phyloP scores from a whole-genome alignment of 108 stramenopile species.

The Cyclotella kingstonii region DNA sequence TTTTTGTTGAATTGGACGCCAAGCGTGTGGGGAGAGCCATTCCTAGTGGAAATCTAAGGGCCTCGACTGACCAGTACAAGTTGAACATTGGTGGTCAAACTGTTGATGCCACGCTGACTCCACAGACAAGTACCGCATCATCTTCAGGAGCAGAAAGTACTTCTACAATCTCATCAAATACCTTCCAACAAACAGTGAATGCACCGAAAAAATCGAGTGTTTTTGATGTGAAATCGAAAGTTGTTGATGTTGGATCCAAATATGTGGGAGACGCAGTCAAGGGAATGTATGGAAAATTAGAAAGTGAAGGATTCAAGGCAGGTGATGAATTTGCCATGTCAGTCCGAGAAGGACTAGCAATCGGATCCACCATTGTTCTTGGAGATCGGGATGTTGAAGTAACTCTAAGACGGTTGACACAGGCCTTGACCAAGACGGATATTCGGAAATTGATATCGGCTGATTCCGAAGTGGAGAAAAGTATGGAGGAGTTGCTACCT shows the following conservation, averaged over 20 bases:
- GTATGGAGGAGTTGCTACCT: conserved; percentile 37
- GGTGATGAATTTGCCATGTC: conserved; percentile 51
- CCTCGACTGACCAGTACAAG: background rate
- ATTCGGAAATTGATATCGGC: conserved; percentile 34
- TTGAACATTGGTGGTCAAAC: too few species aligned
- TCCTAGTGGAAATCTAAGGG: conserved; percentile 3
- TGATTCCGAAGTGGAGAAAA: conserved; percentile 38
- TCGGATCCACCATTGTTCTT: conserved; percentile 49
- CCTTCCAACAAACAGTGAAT: background rate
- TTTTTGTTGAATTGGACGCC: conserved; percentile 87
- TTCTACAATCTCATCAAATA: conserved; percentile 8
- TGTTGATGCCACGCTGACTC: background rate
- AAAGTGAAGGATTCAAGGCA: conserved; percentile 52
- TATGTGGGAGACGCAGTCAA: conserved; percentile 42
- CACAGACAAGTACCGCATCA: background rate
- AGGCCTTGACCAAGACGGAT: conserved; percentile 44
- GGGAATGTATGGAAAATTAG: conserved; percentile 47
- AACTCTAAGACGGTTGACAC: conserved; percentile 37
- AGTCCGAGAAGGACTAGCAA: conserved; percentile 42
- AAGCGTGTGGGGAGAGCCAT: conserved; percentile 62
- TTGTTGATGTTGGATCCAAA: conserved; percentile 39
- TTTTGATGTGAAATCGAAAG: conserved; percentile 28
- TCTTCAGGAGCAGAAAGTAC: background rate
- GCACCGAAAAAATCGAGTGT: conserved; percentile 9
- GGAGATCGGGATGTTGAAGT: conserved; percentile 60